Evolutionary conservation across 2,329 filamentous ascomycete genomes (phyloP), one percentile per base, ranked within the genome.

Genomic region (Talaromyces sp.): DNA sequence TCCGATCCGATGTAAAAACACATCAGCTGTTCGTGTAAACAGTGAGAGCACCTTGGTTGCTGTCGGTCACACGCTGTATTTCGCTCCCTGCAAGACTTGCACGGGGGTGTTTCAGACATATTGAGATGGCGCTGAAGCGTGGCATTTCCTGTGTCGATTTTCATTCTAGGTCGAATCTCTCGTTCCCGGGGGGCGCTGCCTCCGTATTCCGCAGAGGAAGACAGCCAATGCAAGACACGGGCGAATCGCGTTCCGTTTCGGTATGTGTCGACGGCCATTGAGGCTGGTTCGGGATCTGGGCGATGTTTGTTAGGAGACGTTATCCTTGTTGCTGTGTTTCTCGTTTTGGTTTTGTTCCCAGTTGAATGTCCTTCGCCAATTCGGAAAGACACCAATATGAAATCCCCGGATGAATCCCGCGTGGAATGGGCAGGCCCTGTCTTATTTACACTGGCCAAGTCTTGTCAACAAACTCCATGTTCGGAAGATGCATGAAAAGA

Each of bases 11-110:
- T 61, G 57, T 61, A 61, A 31, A 61, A 61, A 11, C 59, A 61
- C 59, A 61, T 57, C 55, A 61, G 29, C 55, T 61, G 59, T 50
- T 61, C 59, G 31, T 61, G 41, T 56, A 61, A 54, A 31, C 59
- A 61, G 27, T 57, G 59, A 12, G 59, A 61, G 17, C 59, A 61
- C 41, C 59, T 38, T 26, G 59, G 59, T n/a, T 50, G 41, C 19
- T 57, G 55, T 1, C 59, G 50, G 29, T 61, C 59, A 26, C 59
- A 61, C 38, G 3, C 12, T 7, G 56, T 32, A 8, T 61, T 55
- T 1, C 43, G 52, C 54, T 61, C 59, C 29, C 57, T 61, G 31
- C 59, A 61, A 31, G 59, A 38, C 41, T 61, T 61, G 51, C 59
- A 61, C 11, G 55, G 24, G 8, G 35, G 24, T 26, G 21, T 21